A percentile compares a stretch with the other conserved stretches of the same genome.
phyloP scores from a whole-genome alignment of 768 basidiomycete genomes.

The Lactarius sp. region DNA sequence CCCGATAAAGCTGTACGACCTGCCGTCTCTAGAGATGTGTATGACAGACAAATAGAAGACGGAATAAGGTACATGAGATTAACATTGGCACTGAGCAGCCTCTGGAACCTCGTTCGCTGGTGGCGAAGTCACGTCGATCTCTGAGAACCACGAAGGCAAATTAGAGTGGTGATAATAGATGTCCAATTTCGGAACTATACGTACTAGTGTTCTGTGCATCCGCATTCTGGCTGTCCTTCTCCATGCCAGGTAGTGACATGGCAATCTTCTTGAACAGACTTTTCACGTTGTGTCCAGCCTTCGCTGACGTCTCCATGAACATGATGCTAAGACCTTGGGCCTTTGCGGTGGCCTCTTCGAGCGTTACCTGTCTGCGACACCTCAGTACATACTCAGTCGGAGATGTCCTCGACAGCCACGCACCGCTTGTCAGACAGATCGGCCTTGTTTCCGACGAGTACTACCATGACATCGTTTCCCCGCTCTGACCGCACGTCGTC shows the following conservation, averaged over 20 bases:
- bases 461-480: constrained; percentile 97
- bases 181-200: constrained; percentile 12
- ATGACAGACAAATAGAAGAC: constrained; percentile 23
- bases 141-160: constrained; percentile 36
- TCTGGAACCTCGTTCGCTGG: constrained; percentile 68
- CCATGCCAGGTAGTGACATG: constrained; percentile 94
- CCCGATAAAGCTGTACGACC: constrained; percentile 6
- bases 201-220: constrained; percentile 45
- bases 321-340: constrained; percentile 88
- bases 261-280: constrained; percentile 99
- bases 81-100: constrained; percentile 84
- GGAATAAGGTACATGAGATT: constrained; percentile 33
- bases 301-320: constrained; percentile 99
- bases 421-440: constrained; percentile 98
- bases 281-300: constrained; percentile 99
- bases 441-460: constrained; percentile 97
- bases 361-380: constrained; percentile 83
- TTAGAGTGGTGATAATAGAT: background rate
- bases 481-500: constrained; percentile 97
- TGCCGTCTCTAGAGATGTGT: constrained; percentile 18
- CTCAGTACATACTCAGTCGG: background rate
- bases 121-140: constrained; percentile 87
- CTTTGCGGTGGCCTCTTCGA: constrained; percentile 93
- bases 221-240: constrained; percentile 62
- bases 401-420: constrained; percentile 28